Evolutionary conservation across 2,329 filamentous ascomycete genomes (phyloP), one percentile per base, ranked within the genome.

Genomic region (Colletotrichum tofieldiae): DNA sequence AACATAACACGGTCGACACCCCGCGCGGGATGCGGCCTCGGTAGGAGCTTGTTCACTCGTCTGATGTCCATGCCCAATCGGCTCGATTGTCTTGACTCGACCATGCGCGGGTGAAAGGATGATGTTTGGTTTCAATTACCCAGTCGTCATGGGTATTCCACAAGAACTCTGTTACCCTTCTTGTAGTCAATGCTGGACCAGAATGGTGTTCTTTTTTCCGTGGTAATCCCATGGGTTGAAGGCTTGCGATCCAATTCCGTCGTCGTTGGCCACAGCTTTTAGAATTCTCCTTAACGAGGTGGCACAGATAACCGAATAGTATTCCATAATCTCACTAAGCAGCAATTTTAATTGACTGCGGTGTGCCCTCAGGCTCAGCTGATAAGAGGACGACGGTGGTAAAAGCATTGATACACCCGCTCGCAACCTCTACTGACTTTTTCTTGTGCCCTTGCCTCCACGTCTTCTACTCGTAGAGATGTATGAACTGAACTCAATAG

Each of bases 11-110:
- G 23, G 26, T 35, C 18, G 41, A 20, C 26, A 35, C 58, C 41
- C 58, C 58, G 58, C 41, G 58, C 32, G 23, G 23, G 32, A 52
- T 63, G 16, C 26, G 47, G 35, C 35, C 45, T 32, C 47, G 45
- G n/a, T 39, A 63, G 12, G 3, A 63, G 60, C 60, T 63, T 63
- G n/a, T 63, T 41, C 23, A 29, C 35, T 52, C 60, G 26, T 63
- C 60, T 39, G 47, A 63, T 63, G 60, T 63, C 23, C 9, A 29
- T 16, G 47, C 11, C 60, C 60, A 63, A 41, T 63, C 60, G 60
- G 47, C 32, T 41, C 32, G 45, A 6, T 3, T 41, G 11, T 29
- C 35, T 51, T 41, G 45, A 63, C 32, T 63, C 60, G n/a, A 63
- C 41, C 60, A 52, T 63, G 35, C 35, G 11, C 23, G 35, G 43